Evolutionary conservation across 148 eudicot species (phyloP), one percentile per base, ranked within the genome.

Genomic region (Simmondsia chinensis): DNA sequence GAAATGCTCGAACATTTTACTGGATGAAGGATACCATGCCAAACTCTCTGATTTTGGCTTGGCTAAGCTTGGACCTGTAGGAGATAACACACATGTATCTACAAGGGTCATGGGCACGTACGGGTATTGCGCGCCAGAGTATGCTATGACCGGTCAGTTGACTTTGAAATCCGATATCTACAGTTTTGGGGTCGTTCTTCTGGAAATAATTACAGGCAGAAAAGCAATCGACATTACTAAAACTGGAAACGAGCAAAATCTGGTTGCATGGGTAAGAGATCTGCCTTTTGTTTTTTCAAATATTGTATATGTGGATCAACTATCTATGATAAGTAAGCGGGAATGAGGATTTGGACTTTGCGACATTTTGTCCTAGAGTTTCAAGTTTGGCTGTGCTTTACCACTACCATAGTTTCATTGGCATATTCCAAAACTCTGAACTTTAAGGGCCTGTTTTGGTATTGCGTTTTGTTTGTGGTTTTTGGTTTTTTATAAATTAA

Each of bases 161-260:
- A 52, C 57, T 27, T 21, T 52, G n/a, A 52, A 52, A 20, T 52
- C 57, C 1, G 57, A 52, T 52, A 38, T 52, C 10, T 52, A 52
- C 32, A 52, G 57, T 28, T 52, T 52, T 52, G 57, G 57, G 26
- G 57, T 52, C 15, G 83, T 81, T 33, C 83, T 81, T 43, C 55
- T 81, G 33, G 89, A 81, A 71, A 74, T 81, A 4, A 71, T 81
- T 26, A 73, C 89, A 7, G 89, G 89, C 22, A 73, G 73, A 63
- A 81, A 70, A 71, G 77, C 89, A 2, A 68, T 81, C 39, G 83
- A 73, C 33, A 53, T 36, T 57, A 64, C 77, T 6, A 60, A 68
- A 53, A 44, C 67, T 25, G 69, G 57, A 2, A 64, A 65, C 29
- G 89, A 81, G 50, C 83, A 76, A 22, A 74, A 77, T 51, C 69